Evolutionary conservation across 2,329 filamentous ascomycete genomes (phyloP).

Genomic region (Diplocarpon rosae): DNA sequence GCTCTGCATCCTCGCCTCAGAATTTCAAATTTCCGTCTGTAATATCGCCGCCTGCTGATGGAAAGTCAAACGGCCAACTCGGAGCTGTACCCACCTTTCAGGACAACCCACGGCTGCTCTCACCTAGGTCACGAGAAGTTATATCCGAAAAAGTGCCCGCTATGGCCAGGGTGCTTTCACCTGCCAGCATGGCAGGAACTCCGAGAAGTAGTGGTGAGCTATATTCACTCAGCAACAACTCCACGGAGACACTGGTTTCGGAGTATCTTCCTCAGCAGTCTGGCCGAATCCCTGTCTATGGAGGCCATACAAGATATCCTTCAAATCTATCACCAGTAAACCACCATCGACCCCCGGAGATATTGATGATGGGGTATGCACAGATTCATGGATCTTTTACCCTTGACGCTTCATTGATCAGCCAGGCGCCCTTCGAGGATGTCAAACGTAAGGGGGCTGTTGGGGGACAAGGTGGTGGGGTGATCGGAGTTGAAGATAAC

Average conservation of each 20-base stretch:
- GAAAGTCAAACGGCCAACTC: slow-evolving; percentile 6
- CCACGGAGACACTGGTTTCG: slow-evolving; percentile 82
- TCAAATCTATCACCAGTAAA: slow-evolving; percentile 34
- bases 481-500: slow-evolving; percentile 63
- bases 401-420: slow-evolving; percentile 82
- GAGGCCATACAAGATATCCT: slow-evolving; percentile 29
- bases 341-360: slow-evolving; percentile 51
- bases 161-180: slow-evolving; percentile 58
- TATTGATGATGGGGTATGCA: slow-evolving; percentile 95
- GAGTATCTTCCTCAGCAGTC: slow-evolving; percentile 59
- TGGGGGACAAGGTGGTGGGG: slow-evolving; percentile 75
- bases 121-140: slow-evolving; percentile 26
- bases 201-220: slow-evolving; percentile 90
- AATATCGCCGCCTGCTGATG: slow-evolving; percentile 25
- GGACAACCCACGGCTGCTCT: slow-evolving; percentile 16
- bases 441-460: slow-evolving; percentile 91
- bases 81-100: slow-evolving; percentile 5
- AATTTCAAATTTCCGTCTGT: slow-evolving; percentile 47
- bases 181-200: slow-evolving; percentile 65
- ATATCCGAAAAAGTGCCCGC: slow-evolving; percentile 49
- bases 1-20: slow-evolving; percentile 25
- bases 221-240: slow-evolving; percentile 90
- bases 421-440: slow-evolving; percentile 82
- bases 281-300: slow-evolving; percentile 35
- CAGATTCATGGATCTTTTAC: slow-evolving; percentile 89